Evolutionary conservation across 2,329 filamentous ascomycete species (phyloP), one percentile per base, ranked within the genome.

Genomic region (Colletotrichum liaoningense): DNA sequence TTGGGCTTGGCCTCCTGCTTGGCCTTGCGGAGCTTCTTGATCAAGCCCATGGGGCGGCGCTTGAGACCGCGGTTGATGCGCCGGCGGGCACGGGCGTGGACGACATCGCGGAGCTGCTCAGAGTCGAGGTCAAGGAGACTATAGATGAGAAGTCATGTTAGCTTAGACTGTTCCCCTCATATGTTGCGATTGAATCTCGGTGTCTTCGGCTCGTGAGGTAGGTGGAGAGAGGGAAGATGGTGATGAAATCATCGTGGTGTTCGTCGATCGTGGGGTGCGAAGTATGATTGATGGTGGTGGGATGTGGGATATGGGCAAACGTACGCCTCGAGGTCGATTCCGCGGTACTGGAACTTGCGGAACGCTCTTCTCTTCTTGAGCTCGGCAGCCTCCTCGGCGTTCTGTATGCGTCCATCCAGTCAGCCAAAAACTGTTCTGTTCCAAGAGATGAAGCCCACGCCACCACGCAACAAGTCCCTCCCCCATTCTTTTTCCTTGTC

Each of bases 21-120:
- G 81, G 97, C 93, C 92, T 98, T 98, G 87, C 97, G 96, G 84
- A 99, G 95, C 93, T 99, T 99, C 95, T 98, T 98, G 93, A 99
- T 98, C 84, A 99, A 91, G 83, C 97, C 97, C 97, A 99, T 98
- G 83, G 97, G 97, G 92, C 97, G 97, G 91, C 97, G 95, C 94
- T 98, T 99, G 83, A 99, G 93, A 84, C 97, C 97, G 81, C 97
- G 96, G 94, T 98, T 98, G 94, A 99, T 98, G 86, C 97, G 93
- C 88, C 97, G 93, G 86, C 97, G 96, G 85, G 97, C 97, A 86
- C 97, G 97, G 84, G 97, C 97, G 91, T 99, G 97, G 84, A 99
- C 95, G 86, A 99, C 94, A 93, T 98, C 95, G 84, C 97, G 95
- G 87, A 99, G 95, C 89, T 98, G 94, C 87, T 98, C 97, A 84